A percentile compares a stretch with the other conserved stretches of the same genome.
These are phyloP conservation scores for Primulina tabacum DNA, from an alignment of 257 asterid species.

Conservation along the genomic window DNA sequence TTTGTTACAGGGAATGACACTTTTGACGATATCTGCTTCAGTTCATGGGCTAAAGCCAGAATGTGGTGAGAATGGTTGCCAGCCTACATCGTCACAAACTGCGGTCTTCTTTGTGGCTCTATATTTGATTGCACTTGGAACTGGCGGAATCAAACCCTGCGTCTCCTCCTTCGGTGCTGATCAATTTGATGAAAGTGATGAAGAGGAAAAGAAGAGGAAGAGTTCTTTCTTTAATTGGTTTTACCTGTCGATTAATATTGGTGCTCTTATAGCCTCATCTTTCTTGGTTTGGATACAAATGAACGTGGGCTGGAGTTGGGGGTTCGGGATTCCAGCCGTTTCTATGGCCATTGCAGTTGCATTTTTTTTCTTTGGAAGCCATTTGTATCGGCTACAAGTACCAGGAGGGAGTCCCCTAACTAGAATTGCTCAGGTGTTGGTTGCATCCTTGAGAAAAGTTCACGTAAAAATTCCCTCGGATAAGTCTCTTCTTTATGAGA, in stretches of 20 bases:
- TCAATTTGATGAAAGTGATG: constrained; percentile 79
- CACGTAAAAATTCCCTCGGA: constrained; percentile 47
- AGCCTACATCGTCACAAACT: constrained; percentile 51
- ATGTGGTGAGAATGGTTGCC: constrained; percentile 39
- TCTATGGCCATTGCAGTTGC: constrained; percentile 76
- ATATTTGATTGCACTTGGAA: constrained; percentile 77
- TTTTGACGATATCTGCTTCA: constrained; percentile 70
- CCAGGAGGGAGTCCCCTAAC: constrained; percentile 93
- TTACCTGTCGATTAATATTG: constrained; percentile 73
- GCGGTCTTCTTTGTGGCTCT: constrained; percentile 45
- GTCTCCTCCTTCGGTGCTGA: constrained; percentile 92
- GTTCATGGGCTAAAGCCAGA: constrained; percentile 54
- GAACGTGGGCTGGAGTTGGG: constrained; percentile 95
- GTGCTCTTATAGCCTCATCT: constrained; percentile 83
- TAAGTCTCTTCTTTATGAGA: constrained; percentile 59
- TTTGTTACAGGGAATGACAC: constrained; percentile 65
- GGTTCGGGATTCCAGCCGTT: constrained; percentile 79
- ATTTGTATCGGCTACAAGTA: constrained; percentile 56
- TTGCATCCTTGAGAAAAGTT: constrained; percentile 48
- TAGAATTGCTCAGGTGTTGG: constrained; percentile 65
- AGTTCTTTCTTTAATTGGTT: constrained; percentile 92
- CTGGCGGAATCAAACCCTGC: constrained; percentile 96
- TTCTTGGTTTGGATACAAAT: constrained; percentile 80
- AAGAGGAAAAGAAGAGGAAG: constrained; percentile 57
- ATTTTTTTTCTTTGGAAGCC: constrained; percentile 60